Evolutionary conservation across 441 rosid species (phyloP).

Genomic region (Arabidopsis lyrata): DNA sequence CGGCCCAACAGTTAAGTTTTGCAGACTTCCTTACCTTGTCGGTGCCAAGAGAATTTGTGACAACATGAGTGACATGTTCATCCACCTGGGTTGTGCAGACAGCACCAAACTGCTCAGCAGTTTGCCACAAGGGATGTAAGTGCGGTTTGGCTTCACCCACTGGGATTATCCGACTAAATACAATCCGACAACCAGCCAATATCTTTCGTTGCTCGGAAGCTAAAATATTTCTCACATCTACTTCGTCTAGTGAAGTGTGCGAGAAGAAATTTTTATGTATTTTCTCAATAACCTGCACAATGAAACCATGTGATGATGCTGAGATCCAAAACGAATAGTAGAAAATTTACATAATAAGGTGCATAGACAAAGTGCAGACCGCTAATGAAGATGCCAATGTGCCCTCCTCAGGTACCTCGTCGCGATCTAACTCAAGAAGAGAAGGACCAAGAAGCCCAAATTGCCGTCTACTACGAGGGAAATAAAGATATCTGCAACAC

Average conservation of each 20-base stretch:
- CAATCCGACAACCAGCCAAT: conserved; percentile 83
- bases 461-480: conserved; percentile 96
- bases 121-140: conserved; percentile 94
- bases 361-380: conserved; percentile 59
- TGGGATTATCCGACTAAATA: conserved; percentile 95
- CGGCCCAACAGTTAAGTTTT: conserved; percentile 7
- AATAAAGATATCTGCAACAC: conserved; percentile 85
- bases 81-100: conserved; percentile 88
- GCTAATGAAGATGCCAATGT: conserved; percentile 91
- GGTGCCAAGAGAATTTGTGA: conserved; percentile 91
- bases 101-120: conserved; percentile 98
- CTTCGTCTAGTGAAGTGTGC: conserved; percentile 73
- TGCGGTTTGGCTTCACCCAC: conserved; percentile 96
- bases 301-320: conserved; percentile 33
- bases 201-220: conserved; percentile 87
- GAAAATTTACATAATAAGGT: conserved; percentile 19
- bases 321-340: conserved; percentile 18
- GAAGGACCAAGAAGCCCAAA: conserved; percentile 98
- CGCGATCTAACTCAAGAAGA: conserved; percentile 97
- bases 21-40: conserved; percentile 74
- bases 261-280: conserved; percentile 81
- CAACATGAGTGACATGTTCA: conserved; percentile 96
- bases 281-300: conserved; percentile 85
- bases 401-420: conserved; percentile 97
- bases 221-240: conserved; percentile 89